These are phyloP conservation scores for Celoporthe dispersa DNA, from an alignment of 2,329 filamentous ascomycete species.

Conservation along the genomic window DNA sequence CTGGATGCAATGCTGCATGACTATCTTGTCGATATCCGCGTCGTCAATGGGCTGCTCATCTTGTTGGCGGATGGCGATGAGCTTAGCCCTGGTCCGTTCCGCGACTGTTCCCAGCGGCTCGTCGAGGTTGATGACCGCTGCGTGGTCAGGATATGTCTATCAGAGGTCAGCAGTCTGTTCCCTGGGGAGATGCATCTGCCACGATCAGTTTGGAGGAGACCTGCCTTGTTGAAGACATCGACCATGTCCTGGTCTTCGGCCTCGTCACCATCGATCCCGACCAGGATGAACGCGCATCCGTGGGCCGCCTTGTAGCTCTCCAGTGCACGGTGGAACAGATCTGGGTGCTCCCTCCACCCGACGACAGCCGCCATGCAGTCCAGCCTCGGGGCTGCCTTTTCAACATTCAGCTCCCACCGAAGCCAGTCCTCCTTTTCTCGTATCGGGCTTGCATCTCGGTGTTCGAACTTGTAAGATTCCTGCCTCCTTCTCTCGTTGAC, in stretches of 20 bases:
- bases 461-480: conserved; percentile 17
- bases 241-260: conserved; percentile 38
- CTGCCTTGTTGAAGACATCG: conserved; percentile 33
- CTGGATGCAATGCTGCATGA: conserved; percentile 20
- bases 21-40: conserved; percentile 18
- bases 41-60: conserved; percentile 10
- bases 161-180: background rate
- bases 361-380: conserved; percentile 37
- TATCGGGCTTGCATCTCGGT: conserved; percentile 22
- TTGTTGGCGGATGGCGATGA: conserved; percentile 12
- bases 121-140: conserved; percentile 34
- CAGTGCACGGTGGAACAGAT: conserved; percentile 35
- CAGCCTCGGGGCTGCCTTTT: conserved; percentile 18
- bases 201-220: background rate
- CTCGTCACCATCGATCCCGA: conserved; percentile 38
- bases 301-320: conserved; percentile 36
- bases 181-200: background rate
- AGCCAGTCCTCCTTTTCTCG: conserved; percentile 30
- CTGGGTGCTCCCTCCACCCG: conserved; percentile 40
- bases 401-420: conserved; percentile 24
- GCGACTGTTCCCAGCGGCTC: conserved; percentile 37
- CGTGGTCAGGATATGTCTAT: conserved; percentile 34
- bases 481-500: conserved; percentile 34
- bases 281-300: conserved; percentile 34
- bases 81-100: conserved; percentile 31